phyloP scores from a whole-genome alignment of 1,284 basidiomycete genomes.

The Cerrena zonata region DNA sequence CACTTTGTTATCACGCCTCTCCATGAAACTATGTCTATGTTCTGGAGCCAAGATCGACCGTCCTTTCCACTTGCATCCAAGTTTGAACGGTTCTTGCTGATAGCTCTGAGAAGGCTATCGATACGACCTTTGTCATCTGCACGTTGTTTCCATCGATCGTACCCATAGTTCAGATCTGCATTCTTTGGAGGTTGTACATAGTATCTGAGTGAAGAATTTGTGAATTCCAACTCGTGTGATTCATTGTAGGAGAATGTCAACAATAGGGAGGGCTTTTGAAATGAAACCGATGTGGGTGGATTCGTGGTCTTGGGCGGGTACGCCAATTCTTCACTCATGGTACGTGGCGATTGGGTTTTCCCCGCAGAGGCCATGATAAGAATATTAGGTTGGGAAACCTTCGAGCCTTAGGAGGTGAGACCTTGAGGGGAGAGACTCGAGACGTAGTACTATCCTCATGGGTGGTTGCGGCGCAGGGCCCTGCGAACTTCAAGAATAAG shows the following conservation, averaged over 20 bases:
- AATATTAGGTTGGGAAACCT: not conserved
- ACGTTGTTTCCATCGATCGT: conserved; percentile 63
- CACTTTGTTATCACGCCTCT: conserved; percentile 90
- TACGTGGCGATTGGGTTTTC: not conserved
- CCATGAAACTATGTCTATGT: conserved; percentile 72
- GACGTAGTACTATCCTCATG: no score
- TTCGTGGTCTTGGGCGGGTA: not conserved
- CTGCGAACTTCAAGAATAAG: no score
- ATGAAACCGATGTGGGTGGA: conserved; percentile 19
- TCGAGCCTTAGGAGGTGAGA: no score
- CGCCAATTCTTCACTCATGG: not conserved
- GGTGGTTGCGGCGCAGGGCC: no score
- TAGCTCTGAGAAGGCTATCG: conserved; percentile 59
- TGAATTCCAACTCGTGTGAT: conserved; percentile 50
- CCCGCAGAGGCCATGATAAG: not conserved
- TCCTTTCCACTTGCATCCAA: conserved; percentile 31
- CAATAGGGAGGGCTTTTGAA: conserved; percentile 41
- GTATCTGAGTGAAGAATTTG: conserved; percentile 63
- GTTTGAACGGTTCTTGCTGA: conserved; percentile 36
- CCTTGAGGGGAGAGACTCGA: no score
- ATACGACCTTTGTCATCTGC: conserved; percentile 60
- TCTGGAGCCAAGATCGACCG: conserved; percentile 25
- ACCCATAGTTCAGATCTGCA: conserved; percentile 60
- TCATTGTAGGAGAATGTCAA: conserved; percentile 46
- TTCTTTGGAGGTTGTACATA: conserved; percentile 58